Evolutionary conservation across 805 yeast species (phyloP).

Genomic region (Diddensiella santjacobensis): DNA sequence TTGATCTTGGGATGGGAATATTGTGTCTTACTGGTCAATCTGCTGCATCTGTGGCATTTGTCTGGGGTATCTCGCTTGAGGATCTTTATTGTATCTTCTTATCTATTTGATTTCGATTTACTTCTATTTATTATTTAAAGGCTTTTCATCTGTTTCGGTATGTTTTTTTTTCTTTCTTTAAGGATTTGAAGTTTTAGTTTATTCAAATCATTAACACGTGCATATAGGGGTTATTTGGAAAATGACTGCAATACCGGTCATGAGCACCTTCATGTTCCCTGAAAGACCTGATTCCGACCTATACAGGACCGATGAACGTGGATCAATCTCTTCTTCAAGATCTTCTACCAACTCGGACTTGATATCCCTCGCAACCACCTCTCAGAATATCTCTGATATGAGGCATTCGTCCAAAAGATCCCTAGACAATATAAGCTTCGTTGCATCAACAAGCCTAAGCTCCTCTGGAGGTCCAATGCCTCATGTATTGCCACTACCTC

Average conservation of each 20-base stretch:
- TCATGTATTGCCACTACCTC: too few relatives aligned
- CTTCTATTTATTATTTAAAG: neutral
- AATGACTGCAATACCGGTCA: neutral
- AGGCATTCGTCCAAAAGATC: slow-evolving; percentile 1
- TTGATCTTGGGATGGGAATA: too few relatives aligned
- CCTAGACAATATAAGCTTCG: neutral
- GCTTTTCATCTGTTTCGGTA: neutral
- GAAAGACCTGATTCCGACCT: neutral
- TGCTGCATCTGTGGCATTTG: too few relatives aligned
- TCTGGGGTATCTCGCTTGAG: too few relatives aligned
- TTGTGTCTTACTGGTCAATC: too few relatives aligned
- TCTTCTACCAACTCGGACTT: neutral
- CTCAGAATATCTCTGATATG: neutral
- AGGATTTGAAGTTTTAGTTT: too few relatives aligned
- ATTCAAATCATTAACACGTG: too few relatives aligned
- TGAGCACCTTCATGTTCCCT: neutral
- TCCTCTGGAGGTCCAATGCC: too few relatives aligned
- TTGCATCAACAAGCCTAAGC: neutral
- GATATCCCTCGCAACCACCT: neutral
- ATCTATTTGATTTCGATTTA: too few relatives aligned
- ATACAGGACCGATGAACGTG: neutral
- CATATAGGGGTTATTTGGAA: too few relatives aligned
- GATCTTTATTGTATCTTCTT: too few relatives aligned
- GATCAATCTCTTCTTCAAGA: neutral
- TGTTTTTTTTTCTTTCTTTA: too few relatives aligned